phyloP scores from a whole-genome alignment of 495 filamentous ascomycete genomes.

The Haplographium delicatum region DNA sequence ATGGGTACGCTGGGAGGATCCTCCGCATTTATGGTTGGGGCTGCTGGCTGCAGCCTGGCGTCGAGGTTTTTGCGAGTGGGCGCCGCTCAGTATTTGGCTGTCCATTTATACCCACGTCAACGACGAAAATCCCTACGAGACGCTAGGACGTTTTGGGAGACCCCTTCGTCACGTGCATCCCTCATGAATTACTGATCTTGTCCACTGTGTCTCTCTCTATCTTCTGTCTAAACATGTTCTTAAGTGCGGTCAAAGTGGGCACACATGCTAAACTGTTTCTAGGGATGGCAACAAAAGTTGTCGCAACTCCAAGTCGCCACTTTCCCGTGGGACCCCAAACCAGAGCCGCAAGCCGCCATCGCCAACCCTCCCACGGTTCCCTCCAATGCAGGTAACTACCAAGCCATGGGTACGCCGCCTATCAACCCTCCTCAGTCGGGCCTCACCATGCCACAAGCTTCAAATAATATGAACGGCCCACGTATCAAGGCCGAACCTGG shows the following conservation, averaged over 20 bases:
- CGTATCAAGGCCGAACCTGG: constrained; percentile 74
- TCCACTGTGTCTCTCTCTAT: too few relatives aligned
- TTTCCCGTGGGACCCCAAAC: constrained; percentile 93
- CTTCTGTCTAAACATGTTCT: too few relatives aligned
- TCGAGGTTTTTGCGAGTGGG: constrained; percentile 29
- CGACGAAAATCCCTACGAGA: constrained; percentile 3
- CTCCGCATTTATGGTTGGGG: constrained; percentile 9
- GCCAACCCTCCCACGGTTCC: constrained; percentile 48
- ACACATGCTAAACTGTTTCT: constrained; percentile 17
- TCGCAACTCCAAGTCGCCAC: constrained; percentile 72
- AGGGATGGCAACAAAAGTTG: constrained; percentile 93
- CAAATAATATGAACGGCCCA: constrained; percentile 17
- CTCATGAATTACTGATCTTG: too few relatives aligned
- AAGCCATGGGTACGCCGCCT: constrained; percentile 17
- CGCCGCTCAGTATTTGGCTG: constrained; percentile 50
- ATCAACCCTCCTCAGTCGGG: neutral
- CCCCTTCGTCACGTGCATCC: constrained; percentile 30
- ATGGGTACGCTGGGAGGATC: neutral
- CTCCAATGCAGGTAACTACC: constrained; percentile 42
- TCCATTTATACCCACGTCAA: constrained; percentile 39
- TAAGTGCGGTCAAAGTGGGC: too few relatives aligned
- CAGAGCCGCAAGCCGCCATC: constrained; percentile 39
- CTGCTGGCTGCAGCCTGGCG: constrained; percentile 5
- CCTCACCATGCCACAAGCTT: constrained; percentile 14
- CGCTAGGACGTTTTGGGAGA: constrained; percentile 20